These are phyloP conservation scores for Metrosideros polymorpha DNA, from an alignment of 441 rosid genomes.

Conservation along the genomic window DNA sequence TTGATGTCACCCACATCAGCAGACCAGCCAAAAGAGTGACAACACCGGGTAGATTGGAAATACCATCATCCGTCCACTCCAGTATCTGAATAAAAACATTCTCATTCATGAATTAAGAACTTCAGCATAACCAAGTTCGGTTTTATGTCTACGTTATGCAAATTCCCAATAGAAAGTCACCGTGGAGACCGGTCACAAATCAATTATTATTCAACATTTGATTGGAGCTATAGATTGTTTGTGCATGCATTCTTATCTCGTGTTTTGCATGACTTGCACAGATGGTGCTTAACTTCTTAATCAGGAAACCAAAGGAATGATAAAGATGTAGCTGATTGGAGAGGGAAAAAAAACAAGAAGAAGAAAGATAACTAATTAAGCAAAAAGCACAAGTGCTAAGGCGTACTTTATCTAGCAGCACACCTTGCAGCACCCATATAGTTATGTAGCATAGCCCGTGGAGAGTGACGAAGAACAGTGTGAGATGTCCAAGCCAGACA, in stretches of 20 bases:
- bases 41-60: neutral
- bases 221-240: neutral
- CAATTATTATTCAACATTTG: too few species aligned
- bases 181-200: too few species aligned
- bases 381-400: neutral
- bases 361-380: neutral
- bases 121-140: neutral
- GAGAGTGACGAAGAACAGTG: conserved; percentile 47
- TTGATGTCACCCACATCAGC: neutral
- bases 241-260: neutral
- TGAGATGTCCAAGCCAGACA: conserved; percentile 63
- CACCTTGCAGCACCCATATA: conserved; percentile 38
- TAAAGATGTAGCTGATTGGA: neutral
- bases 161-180: neutral
- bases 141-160: neutral
- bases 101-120: neutral
- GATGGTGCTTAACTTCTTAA: neutral
- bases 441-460: conserved; percentile 45
- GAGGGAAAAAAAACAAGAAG: neutral
- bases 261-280: neutral
- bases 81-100: neutral
- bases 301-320: neutral
- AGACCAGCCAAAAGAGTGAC: neutral
- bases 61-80: neutral
- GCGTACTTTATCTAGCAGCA: conserved; percentile 43